Evolutionary conservation across 345 rosid genomes (phyloP).

Genomic region (Raphanus sativus): DNA sequence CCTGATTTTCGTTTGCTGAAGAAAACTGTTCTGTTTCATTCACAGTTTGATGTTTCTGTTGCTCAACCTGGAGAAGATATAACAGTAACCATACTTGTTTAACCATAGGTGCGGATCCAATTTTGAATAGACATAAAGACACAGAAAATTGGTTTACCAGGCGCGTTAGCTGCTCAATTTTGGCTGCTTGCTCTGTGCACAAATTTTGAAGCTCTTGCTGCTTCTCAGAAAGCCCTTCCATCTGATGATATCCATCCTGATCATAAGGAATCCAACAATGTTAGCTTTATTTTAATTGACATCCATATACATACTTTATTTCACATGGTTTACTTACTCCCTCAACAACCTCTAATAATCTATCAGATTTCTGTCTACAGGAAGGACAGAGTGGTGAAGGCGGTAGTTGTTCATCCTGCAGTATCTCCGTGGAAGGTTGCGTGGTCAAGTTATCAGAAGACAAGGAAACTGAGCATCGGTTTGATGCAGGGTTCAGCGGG

Average conservation of each 20-base stretch:
- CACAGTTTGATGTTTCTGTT: conserved; percentile 49
- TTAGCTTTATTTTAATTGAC: conserved; percentile 9
- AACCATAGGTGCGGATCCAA: conserved; percentile 15
- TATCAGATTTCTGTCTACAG: conserved; percentile 59
- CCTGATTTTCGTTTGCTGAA: conserved; percentile 43
- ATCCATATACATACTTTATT: conserved; percentile 26
- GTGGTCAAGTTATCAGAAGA: conserved; percentile 75
- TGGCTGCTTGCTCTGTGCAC: conserved; percentile 74
- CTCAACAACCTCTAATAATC: conserved; percentile 34
- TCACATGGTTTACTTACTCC: conserved; percentile 48
- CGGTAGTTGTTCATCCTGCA: conserved; percentile 36
- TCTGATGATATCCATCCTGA: conserved; percentile 49
- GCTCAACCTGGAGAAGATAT: conserved; percentile 52
- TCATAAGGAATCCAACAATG: conserved; percentile 8
- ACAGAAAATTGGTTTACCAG: conserved; percentile 43
- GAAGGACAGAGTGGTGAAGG: conserved; percentile 58
- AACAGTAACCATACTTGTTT: conserved; percentile 12
- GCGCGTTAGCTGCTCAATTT: conserved; percentile 64
- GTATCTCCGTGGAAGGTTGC: conserved; percentile 57
- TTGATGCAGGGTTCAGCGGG: conserved; percentile 55
- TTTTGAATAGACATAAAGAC: conserved; percentile 11
- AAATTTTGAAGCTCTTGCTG: conserved; percentile 64
- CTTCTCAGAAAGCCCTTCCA: conserved; percentile 42
- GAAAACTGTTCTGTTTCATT: conserved; percentile 33
- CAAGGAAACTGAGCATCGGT: conserved; percentile 65